Conservation (phyloP, 2,329 filamentous ascomycete genomes). For the Biscogniauxia sp. region DNA sequence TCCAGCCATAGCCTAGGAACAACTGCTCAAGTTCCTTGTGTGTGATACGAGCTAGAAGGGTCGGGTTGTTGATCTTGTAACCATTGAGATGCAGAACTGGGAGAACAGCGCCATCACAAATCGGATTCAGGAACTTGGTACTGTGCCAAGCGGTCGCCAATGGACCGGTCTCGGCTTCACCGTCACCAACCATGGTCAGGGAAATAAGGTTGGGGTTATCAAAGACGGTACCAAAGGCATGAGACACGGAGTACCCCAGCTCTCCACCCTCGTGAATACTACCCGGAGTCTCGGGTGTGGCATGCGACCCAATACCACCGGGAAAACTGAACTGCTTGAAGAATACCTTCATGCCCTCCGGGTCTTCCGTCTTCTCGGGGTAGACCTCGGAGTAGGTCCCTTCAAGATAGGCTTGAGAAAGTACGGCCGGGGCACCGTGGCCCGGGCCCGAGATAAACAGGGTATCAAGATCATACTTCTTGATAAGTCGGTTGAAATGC, state of each 20-base stretch:
- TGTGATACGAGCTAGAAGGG: slow-evolving; percentile 68
- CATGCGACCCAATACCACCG: slow-evolving; percentile 74
- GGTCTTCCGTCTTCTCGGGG: slow-evolving; percentile 67
- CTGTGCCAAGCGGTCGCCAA: slow-evolving; percentile 79
- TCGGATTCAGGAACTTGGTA: slow-evolving; percentile 78
- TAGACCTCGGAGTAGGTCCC: slow-evolving; percentile 77
- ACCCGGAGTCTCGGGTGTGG: slow-evolving; percentile 75
- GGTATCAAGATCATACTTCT: slow-evolving; percentile 71
- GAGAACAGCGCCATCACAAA: slow-evolving; percentile 73
- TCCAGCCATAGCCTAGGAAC: slow-evolving; percentile 74
- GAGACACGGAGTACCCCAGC: slow-evolving; percentile 76
- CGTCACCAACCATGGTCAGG: slow-evolving; percentile 76
- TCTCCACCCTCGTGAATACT: slow-evolving; percentile 78
- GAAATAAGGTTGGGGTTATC: slow-evolving; percentile 74
- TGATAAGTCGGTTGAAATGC: slow-evolving; percentile 79
- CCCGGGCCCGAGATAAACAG: slow-evolving; percentile 75
- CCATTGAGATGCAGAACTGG: slow-evolving; percentile 78
- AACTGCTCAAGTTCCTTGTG: slow-evolving; percentile 70
- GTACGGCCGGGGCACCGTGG: slow-evolving; percentile 72
- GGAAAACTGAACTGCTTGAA: slow-evolving; percentile 85
- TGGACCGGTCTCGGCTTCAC: slow-evolving; percentile 78
- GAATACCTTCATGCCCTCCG: slow-evolving; percentile 68
- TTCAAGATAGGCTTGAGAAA: slow-evolving; percentile 75
- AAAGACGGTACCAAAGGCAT: slow-evolving; percentile 75
- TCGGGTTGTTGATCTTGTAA: slow-evolving; percentile 84